These are phyloP conservation scores for Seiridium cupressi DNA, from an alignment of 2,329 filamentous ascomycete genomes.

Conservation along the genomic window DNA sequence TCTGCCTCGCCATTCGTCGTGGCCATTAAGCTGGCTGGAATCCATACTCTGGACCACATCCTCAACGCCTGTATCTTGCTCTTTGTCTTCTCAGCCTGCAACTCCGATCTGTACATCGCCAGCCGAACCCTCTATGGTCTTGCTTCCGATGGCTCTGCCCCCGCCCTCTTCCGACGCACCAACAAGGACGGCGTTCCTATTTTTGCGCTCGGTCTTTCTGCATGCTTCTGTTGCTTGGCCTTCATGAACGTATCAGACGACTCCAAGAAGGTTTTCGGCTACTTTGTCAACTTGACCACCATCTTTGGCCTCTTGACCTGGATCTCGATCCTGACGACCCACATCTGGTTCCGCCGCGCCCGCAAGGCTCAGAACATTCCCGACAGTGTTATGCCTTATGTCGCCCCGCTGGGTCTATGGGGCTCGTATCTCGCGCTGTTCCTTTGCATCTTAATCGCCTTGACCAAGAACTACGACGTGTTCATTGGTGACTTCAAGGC, in stretches of 20 bases:
- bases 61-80: constrained; percentile 73
- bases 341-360: constrained; percentile 65
- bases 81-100: constrained; percentile 75
- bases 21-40: constrained; percentile 63
- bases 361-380: constrained; percentile 59
- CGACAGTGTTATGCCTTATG: constrained; percentile 57
- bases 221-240: constrained; percentile 63
- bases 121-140: constrained; percentile 73
- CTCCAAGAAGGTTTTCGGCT: constrained; percentile 56
- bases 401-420: constrained; percentile 67
- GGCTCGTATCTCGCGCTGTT: constrained; percentile 68
- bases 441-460: constrained; percentile 69
- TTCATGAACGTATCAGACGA: constrained; percentile 64
- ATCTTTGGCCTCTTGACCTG: constrained; percentile 66
- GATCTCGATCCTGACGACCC: constrained; percentile 66
- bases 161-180: constrained; percentile 68
- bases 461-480: constrained; percentile 81
- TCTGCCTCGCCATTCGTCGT: constrained; percentile 74
- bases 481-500: constrained; percentile 54
- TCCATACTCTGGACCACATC: constrained; percentile 62
- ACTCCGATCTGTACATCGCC: constrained; percentile 76
- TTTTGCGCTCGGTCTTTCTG: constrained; percentile 59
- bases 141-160: constrained; percentile 69
- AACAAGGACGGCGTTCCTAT: constrained; percentile 71
- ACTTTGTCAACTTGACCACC: constrained; percentile 67